phyloP scores from a whole-genome alignment of 2,329 filamentous ascomycete genomes.

The Alternaria arborescens region DNA sequence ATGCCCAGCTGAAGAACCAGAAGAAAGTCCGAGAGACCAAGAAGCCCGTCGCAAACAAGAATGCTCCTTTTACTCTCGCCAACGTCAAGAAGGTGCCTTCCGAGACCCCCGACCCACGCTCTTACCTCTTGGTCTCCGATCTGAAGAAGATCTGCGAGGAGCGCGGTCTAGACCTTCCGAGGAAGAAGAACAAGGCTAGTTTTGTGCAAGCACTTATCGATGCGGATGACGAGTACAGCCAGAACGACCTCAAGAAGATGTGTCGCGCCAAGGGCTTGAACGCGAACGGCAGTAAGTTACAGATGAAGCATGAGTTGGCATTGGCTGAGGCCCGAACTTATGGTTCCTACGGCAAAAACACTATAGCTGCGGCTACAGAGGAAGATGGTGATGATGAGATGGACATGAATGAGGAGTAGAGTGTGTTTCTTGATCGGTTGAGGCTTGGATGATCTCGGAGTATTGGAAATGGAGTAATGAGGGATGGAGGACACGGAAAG shows the following conservation, averaged over 20 bases:
- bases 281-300: constrained; percentile 29
- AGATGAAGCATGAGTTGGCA: constrained; percentile 40
- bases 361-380: constrained; percentile 9
- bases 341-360: constrained; percentile 25
- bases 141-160: constrained; percentile 33
- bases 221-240: constrained; percentile 32
- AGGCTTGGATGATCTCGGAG: not conserved
- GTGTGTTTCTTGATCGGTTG: not conserved
- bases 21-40: constrained; percentile 5
- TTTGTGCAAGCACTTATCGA: constrained; percentile 33
- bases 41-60: constrained; percentile 7
- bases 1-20: constrained; percentile 28
- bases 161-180: constrained; percentile 23
- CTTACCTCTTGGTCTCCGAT: constrained; percentile 30
- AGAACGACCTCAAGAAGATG: constrained; percentile 33
- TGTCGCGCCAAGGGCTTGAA: constrained; percentile 34
- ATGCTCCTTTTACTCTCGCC: not conserved
- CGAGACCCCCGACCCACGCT: constrained; percentile 35
- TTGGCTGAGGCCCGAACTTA: constrained; percentile 30
- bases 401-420: constrained; percentile 1
- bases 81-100: constrained; percentile 19
- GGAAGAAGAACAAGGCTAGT: constrained; percentile 23
- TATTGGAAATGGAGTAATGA: not conserved
- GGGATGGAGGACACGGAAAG: not conserved
- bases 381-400: constrained; percentile 13